phyloP scores from a whole-genome alignment of 352 stramenopile genomes.

The Globisporangium barbulae region DNA sequence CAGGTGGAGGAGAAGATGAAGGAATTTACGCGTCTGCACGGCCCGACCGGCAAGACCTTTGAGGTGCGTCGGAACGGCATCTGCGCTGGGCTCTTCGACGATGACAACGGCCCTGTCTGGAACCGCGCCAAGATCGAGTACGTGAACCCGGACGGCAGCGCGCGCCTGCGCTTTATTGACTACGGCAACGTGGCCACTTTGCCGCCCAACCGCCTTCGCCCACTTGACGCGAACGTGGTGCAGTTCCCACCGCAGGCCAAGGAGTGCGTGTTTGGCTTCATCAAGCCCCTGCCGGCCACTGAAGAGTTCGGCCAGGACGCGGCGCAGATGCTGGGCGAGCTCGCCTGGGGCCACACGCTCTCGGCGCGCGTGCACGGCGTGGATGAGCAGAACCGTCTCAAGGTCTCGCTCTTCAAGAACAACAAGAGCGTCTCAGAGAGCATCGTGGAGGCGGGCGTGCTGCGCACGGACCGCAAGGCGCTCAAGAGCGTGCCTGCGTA shows the following conservation, averaged over 20 bases:
- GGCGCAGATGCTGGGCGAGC: slow-evolving; percentile 84
- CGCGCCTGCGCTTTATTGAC: slow-evolving; percentile 93
- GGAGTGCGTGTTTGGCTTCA: slow-evolving; percentile 81
- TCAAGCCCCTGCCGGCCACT: slow-evolving; percentile 78
- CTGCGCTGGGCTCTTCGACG: slow-evolving; percentile 95
- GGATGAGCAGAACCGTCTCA: slow-evolving; percentile 67
- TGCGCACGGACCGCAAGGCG: slow-evolving; percentile 83
- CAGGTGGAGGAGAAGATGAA: slow-evolving; percentile 94
- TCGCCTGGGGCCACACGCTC: slow-evolving; percentile 92
- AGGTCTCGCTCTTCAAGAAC: slow-evolving; percentile 76
- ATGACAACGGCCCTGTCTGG: slow-evolving; percentile 91
- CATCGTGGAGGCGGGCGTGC: slow-evolving; percentile 86
- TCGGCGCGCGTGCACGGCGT: slow-evolving; percentile 64
- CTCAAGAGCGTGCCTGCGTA: slow-evolving; percentile 56
- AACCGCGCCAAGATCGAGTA: slow-evolving; percentile 93
- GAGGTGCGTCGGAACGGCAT: slow-evolving; percentile 89
- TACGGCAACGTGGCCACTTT: slow-evolving; percentile 93
- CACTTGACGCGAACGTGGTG: slow-evolving; percentile 87
- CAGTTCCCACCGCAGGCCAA: slow-evolving; percentile 89
- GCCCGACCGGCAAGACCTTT: slow-evolving; percentile 85
- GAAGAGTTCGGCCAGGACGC: slow-evolving; percentile 93
- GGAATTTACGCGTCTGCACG: slow-evolving; percentile 87
- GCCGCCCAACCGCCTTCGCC: slow-evolving; percentile 79
- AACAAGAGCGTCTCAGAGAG: slow-evolving; percentile 88
- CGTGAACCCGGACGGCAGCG: slow-evolving; percentile 54